Conservation (phyloP, 305 asterid species). For the Withania somnifera region DNA sequence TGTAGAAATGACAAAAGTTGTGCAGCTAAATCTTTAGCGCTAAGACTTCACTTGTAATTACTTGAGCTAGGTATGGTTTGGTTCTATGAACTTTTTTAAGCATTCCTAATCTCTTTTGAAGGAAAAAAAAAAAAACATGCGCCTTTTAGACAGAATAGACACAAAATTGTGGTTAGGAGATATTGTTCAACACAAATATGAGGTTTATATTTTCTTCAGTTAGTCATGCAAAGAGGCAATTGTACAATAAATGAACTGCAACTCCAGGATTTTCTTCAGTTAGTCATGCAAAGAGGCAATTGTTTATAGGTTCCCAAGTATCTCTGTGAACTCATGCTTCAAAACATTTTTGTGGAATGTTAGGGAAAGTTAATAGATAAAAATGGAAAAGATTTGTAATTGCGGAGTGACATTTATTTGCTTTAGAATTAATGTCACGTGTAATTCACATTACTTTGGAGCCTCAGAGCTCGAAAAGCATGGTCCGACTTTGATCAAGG, state of each 20-base stretch:
- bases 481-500: background rate
- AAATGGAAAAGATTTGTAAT: background rate
- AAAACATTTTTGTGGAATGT: background rate
- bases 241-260: background rate
- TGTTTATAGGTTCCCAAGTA: background rate
- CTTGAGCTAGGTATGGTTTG: background rate
- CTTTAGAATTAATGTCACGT: background rate
- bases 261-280: background rate
- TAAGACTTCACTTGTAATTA: background rate
- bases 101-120: background rate
- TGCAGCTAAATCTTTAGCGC: background rate
- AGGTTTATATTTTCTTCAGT: background rate
- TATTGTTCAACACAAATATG: background rate
- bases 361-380: background rate
- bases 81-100: background rate
- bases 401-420: background rate
- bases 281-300: background rate
- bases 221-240: background rate
- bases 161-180: background rate
- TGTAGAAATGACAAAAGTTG: background rate
- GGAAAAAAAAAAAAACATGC: background rate
- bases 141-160: background rate
- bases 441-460: background rate
- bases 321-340: background rate
- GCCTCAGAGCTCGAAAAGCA: background rate